These are phyloP conservation scores for Globisporangium irregulare DNA, from an alignment of 352 stramenopile species.

Conservation along the genomic window DNA sequence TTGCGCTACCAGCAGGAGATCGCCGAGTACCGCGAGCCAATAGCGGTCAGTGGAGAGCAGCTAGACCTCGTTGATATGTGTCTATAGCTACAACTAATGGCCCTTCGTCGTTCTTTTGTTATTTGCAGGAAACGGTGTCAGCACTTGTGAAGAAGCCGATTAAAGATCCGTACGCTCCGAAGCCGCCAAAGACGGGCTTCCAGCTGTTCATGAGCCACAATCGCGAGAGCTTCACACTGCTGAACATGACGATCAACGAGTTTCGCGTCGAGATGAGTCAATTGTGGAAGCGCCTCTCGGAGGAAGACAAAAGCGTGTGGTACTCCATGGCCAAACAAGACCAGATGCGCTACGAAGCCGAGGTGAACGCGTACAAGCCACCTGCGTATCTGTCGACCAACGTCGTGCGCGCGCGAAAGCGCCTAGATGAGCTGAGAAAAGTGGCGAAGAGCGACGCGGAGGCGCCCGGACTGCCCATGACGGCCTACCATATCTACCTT, in stretches of 20 bases:
- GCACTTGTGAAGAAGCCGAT: constrained; percentile 12
- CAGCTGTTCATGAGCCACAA: constrained; percentile 63
- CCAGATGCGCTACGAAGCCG: constrained; percentile 36
- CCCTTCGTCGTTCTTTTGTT: not conserved
- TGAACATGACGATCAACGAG: constrained; percentile 53
- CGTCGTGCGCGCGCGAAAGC: constrained; percentile 21
- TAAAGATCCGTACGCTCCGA: constrained; percentile 41
- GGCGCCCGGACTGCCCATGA: constrained; percentile 39
- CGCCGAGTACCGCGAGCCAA: constrained; percentile 28
- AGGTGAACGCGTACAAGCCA: constrained; percentile 49
- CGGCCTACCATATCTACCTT: constrained; percentile 44
- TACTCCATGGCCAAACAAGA: constrained; percentile 47
- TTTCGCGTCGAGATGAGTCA: constrained; percentile 55
- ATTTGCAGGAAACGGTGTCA: constrained; percentile 12
- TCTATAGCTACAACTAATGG: not conserved
- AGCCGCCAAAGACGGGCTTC: constrained; percentile 49
- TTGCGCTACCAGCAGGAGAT: constrained; percentile 54
- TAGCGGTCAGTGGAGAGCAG: constrained; percentile 6
- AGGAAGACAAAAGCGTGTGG: constrained; percentile 46
- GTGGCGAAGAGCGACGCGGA: constrained; percentile 26
- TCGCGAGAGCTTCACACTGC: constrained; percentile 45
- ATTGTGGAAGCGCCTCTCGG: constrained; percentile 43
- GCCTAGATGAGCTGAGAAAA: constrained; percentile 38
- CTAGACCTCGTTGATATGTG: not conserved
- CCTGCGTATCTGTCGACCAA: constrained; percentile 32